Conservation (phyloP, 2,329 filamentous ascomycete genomes). For the Leptographium lundbergii region DNA sequence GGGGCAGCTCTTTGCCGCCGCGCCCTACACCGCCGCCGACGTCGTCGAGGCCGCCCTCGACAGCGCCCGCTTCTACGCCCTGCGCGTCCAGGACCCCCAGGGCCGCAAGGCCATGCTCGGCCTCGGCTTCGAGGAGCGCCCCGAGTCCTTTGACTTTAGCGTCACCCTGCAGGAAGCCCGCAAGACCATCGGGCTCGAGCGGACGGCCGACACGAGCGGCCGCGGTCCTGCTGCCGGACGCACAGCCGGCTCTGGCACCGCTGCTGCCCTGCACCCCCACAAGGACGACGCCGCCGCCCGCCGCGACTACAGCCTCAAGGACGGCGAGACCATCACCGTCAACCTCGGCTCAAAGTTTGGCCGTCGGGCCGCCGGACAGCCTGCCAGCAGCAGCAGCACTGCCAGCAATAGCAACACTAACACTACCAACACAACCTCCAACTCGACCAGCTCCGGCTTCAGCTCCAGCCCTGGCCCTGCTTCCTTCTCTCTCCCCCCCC, state of each 20-base stretch:
- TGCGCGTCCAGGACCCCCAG: conserved; percentile 63
- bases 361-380: conserved; percentile 24
- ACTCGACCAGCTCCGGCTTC: not conserved
- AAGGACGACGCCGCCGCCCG: conserved; percentile 31
- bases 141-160: conserved; percentile 75
- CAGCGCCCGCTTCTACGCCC: conserved; percentile 71
- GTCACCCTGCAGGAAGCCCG: conserved; percentile 69
- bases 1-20: conserved; percentile 71
- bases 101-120: conserved; percentile 69
- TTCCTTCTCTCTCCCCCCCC: conserved; percentile 64
- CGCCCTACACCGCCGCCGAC: conserved; percentile 55
- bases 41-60: conserved; percentile 70
- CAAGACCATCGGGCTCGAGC: conserved; percentile 52
- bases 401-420: conserved; percentile 2
- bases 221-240: not conserved
- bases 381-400: conserved; percentile 6
- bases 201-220: conserved; percentile 26
- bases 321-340: conserved; percentile 79
- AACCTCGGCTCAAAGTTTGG: conserved; percentile 49
- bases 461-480: conserved; percentile 61
- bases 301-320: conserved; percentile 74
- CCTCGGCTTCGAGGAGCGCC: conserved; percentile 77
- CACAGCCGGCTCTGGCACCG: not conserved
- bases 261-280: not conserved
- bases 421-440: conserved; percentile 3